These are phyloP conservation scores for Acanthamoeba rhysodes DNA, from an alignment of 208 protist genomes.

Conservation along the genomic window DNA sequence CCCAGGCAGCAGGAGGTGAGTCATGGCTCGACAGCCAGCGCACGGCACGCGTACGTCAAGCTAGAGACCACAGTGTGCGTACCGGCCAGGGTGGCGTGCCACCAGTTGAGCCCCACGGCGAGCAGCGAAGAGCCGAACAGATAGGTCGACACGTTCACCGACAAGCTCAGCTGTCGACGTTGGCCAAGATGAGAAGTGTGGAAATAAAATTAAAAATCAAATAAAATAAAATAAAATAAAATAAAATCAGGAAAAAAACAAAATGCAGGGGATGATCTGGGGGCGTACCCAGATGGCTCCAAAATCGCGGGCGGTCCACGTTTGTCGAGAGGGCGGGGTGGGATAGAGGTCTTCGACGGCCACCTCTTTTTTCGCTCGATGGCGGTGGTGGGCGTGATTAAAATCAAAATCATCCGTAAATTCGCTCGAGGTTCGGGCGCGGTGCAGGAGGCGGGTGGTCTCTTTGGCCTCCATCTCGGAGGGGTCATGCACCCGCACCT, in stretches of 20 bases:
- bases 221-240: too few relatives aligned
- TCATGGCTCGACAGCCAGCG: not conserved
- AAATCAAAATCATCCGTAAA: too few relatives aligned
- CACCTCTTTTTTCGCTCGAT: not conserved
- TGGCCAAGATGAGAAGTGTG: too few relatives aligned
- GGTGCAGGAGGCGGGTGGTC: too few relatives aligned
- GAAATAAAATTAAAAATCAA: too few relatives aligned
- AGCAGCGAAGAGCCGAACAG: slow-evolving; percentile 51
- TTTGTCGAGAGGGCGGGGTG: not conserved
- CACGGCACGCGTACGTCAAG: not conserved
- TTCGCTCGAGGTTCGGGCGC: too few relatives aligned
- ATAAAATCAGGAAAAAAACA: too few relatives aligned
- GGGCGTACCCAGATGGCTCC: not conserved
- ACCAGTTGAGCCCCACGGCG: slow-evolving; percentile 45
- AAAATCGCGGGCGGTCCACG: slow-evolving; percentile 12
- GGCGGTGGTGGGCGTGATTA: too few relatives aligned
- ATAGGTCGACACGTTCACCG: slow-evolving; percentile 14
- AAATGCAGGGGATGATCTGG: too few relatives aligned
- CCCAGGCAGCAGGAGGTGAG: too few relatives aligned
- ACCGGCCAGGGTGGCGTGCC: slow-evolving; percentile 41
- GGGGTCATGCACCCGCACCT: too few relatives aligned
- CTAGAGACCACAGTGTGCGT: not conserved
- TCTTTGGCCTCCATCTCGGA: too few relatives aligned
- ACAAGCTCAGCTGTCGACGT: not conserved
- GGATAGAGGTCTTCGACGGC: slow-evolving; percentile 14